These are phyloP conservation scores for Suillus brevipes DNA, from an alignment of 768 basidiomycete species.

Conservation along the genomic window DNA sequence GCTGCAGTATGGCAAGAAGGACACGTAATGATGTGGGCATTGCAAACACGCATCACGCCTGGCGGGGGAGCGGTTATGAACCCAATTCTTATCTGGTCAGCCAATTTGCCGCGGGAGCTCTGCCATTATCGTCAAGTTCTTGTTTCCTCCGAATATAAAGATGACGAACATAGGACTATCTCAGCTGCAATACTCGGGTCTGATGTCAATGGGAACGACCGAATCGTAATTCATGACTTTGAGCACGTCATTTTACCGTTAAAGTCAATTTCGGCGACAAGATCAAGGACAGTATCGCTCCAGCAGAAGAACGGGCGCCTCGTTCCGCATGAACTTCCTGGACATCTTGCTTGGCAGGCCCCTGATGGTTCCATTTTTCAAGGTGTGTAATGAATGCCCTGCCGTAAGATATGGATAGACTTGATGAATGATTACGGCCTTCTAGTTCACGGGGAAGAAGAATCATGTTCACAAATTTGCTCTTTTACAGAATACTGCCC, in stretches of 20 bases:
- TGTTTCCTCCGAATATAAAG: constrained; percentile 14
- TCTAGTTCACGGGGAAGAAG: constrained; percentile 16
- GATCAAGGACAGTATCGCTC: constrained; percentile 20
- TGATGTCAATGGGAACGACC: constrained; percentile 31
- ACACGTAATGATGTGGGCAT: constrained; percentile 63
- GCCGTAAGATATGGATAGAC: not conserved
- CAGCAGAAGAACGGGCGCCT: constrained; percentile 50
- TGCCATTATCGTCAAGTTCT: constrained; percentile 32
- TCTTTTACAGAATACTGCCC: constrained; percentile 64
- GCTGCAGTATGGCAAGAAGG: constrained; percentile 75
- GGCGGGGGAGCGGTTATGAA: constrained; percentile 61
- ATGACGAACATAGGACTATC: constrained; percentile 6
- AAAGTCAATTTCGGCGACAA: not conserved
- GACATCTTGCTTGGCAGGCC: constrained; percentile 42
- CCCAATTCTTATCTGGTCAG: constrained; percentile 44
- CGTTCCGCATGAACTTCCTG: constrained; percentile 23
- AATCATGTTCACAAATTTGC: constrained; percentile 25
- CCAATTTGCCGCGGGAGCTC: constrained; percentile 15
- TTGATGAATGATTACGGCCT: constrained; percentile 9
- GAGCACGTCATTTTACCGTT: not conserved
- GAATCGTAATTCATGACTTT: constrained; percentile 29
- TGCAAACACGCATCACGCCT: constrained; percentile 61
- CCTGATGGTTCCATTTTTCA: constrained; percentile 47
- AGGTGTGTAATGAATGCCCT: constrained; percentile 33
- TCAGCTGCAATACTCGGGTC: constrained; percentile 44